Evolutionary conservation across 1,139 yeast species (phyloP).

Genomic region (Hansenula sp.): DNA sequence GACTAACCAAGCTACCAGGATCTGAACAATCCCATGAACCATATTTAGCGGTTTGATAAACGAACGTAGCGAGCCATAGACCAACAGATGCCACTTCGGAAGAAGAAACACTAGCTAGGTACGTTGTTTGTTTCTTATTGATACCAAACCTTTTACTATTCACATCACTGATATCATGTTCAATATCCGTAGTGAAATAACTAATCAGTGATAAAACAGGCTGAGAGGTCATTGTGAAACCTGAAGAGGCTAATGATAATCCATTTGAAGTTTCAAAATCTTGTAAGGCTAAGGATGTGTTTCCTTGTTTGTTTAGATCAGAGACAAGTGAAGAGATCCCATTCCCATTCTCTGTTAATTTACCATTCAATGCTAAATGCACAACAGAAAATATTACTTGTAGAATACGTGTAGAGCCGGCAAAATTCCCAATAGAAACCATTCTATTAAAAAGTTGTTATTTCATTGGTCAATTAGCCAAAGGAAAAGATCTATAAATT

Average conservation of each 20-base stretch:
- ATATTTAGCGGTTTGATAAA: conserved; percentile 10
- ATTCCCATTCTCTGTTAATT: not conserved
- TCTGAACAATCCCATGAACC: conserved; percentile 12
- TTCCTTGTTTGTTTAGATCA: not conserved
- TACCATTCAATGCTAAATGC: conserved; percentile 2
- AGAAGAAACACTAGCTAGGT: conserved; percentile 2
- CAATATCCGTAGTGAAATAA: conserved; percentile 4
- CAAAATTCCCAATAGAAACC: not conserved
- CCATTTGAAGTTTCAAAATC: not conserved
- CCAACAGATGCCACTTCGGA: conserved; percentile 6
- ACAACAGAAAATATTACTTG: conserved; percentile 1
- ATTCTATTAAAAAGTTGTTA: not conserved
- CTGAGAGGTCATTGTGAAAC: conserved; percentile 1
- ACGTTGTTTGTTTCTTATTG: not conserved
- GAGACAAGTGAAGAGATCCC: not conserved
- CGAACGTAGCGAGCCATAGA: conserved; percentile 10
- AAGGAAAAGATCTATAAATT: no score
- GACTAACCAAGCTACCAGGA: conserved; percentile 3
- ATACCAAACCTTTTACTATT: conserved; percentile 1
- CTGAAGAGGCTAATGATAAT: conserved; percentile 7
- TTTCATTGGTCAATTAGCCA: no score
- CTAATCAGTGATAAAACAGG: not conserved
- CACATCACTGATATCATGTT: not conserved
- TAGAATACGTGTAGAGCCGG: conserved; percentile 2
- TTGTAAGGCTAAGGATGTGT: not conserved